These are phyloP conservation scores for Penicillium sp. DNA, from an alignment of 2,329 filamentous ascomycete genomes.

Conservation along the genomic window DNA sequence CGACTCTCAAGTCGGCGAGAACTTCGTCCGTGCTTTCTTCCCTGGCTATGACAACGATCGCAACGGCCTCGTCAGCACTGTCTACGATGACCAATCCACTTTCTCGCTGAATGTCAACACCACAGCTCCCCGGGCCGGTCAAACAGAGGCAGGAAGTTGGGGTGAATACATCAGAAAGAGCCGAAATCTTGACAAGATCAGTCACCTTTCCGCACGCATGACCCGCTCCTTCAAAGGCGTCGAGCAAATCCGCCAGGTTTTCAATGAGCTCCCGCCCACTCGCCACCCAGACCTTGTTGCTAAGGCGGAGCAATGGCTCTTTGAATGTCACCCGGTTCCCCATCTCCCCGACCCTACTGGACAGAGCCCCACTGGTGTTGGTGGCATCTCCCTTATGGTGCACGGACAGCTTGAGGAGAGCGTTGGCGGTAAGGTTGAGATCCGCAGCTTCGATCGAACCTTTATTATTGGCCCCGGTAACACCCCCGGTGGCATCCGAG, in stretches of 20 bases:
- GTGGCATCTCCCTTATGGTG: constrained; percentile 73
- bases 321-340: constrained; percentile 75
- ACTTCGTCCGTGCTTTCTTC: constrained; percentile 73
- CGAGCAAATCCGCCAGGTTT: constrained; percentile 64
- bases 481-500: constrained; percentile 64
- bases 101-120: constrained; percentile 76
- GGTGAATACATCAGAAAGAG: constrained; percentile 72
- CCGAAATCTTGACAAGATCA: constrained; percentile 72
- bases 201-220: constrained; percentile 57
- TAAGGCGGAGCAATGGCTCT: constrained; percentile 70
- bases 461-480: constrained; percentile 75
- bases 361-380: constrained; percentile 63
- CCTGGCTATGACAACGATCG: constrained; percentile 71
- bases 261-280: constrained; percentile 69
- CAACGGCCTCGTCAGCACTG: constrained; percentile 58
- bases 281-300: constrained; percentile 69
- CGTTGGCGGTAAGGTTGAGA: constrained; percentile 57
- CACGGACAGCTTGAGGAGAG: constrained; percentile 82
- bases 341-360: constrained; percentile 69
- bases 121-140: constrained; percentile 50
- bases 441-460: constrained; percentile 75
- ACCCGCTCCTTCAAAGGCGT: constrained; percentile 65
- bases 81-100: constrained; percentile 72
- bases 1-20: constrained; percentile 69
- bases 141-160: constrained; percentile 58